Percentiles rank a stretch among this genome's conserved stretches.
These are phyloP conservation scores for Polytrichum formosum DNA, from an alignment of 225 moss, liverwort and hornwort species.

Conservation along the genomic window DNA sequence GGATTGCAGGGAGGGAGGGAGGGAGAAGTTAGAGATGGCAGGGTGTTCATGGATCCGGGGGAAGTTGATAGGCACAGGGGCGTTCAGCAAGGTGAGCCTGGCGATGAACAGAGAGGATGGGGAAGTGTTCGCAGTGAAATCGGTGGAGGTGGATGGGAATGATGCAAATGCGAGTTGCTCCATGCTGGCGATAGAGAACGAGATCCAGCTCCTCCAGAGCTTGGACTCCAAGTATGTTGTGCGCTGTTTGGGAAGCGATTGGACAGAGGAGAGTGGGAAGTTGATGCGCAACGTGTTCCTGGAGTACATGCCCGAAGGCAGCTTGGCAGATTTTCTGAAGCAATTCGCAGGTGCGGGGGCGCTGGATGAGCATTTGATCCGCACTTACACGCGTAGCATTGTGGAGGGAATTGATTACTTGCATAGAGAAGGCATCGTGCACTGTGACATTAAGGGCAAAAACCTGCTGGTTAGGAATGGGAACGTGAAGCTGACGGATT, in stretches of 20 bases:
- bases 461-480: conserved; percentile 57
- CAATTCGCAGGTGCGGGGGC: conserved; percentile 47
- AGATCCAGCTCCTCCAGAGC: conserved; percentile 44
- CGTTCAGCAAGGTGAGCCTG: conserved; percentile 65
- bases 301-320: conserved; percentile 64
- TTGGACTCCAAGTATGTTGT: conserved; percentile 50
- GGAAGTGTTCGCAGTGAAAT: conserved; percentile 63
- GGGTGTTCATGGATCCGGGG: conserved; percentile 51
- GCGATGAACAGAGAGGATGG: conserved; percentile 48
- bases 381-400: conserved; percentile 53
- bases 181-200: conserved; percentile 58
- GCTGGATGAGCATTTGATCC: conserved; percentile 44
- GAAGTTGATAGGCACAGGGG: conserved; percentile 55
- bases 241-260: conserved; percentile 49
- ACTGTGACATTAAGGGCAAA: conserved; percentile 68
- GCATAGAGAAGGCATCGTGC: conserved; percentile 42
- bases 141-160: conserved; percentile 37
- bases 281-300: conserved; percentile 54
- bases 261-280: conserved; percentile 44
- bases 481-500: conserved; percentile 62
- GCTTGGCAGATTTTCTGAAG: conserved; percentile 60
- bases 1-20: too few species aligned
- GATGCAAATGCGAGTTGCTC: conserved; percentile 26
- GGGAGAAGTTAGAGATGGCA: too few species aligned
- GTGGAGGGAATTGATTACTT: conserved; percentile 52